These are phyloP conservation scores for Epichloe gansuensis DNA, from an alignment of 2,329 filamentous ascomycete species.

Conservation along the genomic window DNA sequence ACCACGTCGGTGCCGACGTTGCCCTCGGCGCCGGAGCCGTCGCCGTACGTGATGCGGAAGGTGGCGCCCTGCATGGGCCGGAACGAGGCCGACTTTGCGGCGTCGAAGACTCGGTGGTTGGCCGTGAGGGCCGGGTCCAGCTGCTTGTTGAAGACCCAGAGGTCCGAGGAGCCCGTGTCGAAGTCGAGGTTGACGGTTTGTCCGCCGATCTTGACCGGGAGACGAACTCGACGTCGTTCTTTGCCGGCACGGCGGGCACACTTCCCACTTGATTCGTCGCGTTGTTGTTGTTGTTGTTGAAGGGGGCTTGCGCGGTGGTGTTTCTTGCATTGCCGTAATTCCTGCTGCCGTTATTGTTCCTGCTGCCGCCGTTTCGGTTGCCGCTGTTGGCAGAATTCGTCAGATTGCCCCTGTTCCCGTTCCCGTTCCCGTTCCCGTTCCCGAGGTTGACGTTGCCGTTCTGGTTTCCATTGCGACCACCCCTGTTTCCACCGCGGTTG, in stretches of 20 bases:
- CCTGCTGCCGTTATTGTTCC: not conserved
- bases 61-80: slow-evolving; percentile 22
- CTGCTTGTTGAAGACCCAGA: slow-evolving; percentile 29
- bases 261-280: not conserved
- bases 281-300: not conserved
- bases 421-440: not conserved
- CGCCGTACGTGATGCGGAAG: slow-evolving; percentile 34
- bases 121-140: slow-evolving; percentile 22
- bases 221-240: slow-evolving; percentile 8
- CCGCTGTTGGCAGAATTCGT: not conserved
- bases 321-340: not conserved
- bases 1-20: slow-evolving; percentile 32
- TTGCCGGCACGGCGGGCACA: slow-evolving; percentile 1
- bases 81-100: slow-evolving; percentile 26
- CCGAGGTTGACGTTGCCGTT: slow-evolving; percentile 31
- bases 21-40: slow-evolving; percentile 29
- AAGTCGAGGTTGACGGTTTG: slow-evolving; percentile 13
- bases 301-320: no score
- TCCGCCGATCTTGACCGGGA: slow-evolving; percentile 12
- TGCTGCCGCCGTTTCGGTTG: not conserved
- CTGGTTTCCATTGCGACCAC: not conserved
- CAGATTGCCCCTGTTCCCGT: not conserved
- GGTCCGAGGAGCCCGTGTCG: slow-evolving; percentile 16
- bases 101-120: slow-evolving; percentile 28
- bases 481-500: not conserved